Conservation (phyloP, 192 early-diverging fungal species). For the Rhizophlyctis rosea region DNA sequence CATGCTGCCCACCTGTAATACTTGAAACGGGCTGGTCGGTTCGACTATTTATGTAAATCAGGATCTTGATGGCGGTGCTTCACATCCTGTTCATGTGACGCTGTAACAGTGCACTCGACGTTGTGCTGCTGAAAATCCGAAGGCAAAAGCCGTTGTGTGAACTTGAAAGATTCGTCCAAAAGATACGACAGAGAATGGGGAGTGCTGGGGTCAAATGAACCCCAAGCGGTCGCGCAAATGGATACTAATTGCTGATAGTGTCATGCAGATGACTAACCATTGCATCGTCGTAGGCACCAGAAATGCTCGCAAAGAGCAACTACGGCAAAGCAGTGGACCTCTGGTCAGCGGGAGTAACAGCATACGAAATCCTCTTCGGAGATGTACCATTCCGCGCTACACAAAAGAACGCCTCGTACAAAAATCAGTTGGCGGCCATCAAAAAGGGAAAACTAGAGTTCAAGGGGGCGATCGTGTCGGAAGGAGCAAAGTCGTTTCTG, state of each 20-base stretch:
- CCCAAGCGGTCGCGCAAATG: no score
- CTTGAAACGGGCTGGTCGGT: background rate
- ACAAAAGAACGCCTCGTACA: constrained; percentile 18
- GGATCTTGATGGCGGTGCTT: no score
- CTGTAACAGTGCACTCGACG: no score
- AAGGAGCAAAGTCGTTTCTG: constrained; percentile 68
- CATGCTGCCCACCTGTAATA: no score
- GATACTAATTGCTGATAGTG: no score
- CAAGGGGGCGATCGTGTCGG: constrained; percentile 8
- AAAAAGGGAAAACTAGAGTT: constrained; percentile 7
- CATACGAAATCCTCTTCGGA: constrained; percentile 34
- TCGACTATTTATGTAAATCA: background rate
- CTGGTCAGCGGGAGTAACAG: constrained; percentile 36
- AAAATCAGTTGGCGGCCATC: constrained; percentile 30
- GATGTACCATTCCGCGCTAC: constrained; percentile 21
- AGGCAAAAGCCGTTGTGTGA: no score
- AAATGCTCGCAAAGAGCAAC: constrained; percentile 32
- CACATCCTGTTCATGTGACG: no score
- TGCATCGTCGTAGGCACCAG: constrained; percentile 46
- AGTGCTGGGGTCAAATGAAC: no score
- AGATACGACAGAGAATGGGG: no score
- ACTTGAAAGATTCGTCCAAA: no score
- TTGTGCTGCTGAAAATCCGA: no score
- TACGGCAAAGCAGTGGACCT: constrained; percentile 43
- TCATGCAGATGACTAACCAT: no score